A percentile compares a stretch with the other conserved stretches of the same genome.
Conservation (phyloP, 2,329 filamentous ascomycete genomes). For the Penicillium sumatraense region DNA sequence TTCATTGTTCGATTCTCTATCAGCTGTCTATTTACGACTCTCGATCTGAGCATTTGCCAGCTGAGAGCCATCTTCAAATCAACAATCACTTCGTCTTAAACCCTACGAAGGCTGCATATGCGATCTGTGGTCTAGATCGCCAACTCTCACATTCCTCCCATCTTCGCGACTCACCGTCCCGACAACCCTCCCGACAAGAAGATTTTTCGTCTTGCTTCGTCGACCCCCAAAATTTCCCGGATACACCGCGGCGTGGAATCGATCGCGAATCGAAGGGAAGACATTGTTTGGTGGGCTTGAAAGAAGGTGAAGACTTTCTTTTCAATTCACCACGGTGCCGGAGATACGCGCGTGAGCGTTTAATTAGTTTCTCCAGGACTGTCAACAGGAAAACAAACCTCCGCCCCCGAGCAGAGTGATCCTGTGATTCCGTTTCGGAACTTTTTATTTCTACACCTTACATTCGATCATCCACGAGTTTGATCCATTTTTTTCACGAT, state of each 20-base stretch:
- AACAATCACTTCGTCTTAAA: slow-evolving; percentile 8
- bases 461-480: slow-evolving; percentile 9
- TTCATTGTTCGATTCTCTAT: slow-evolving; percentile 10
- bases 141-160: slow-evolving; percentile 6
- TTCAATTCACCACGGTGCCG: slow-evolving; percentile 31
- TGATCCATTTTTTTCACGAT: slow-evolving; percentile 37
- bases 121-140: slow-evolving; percentile 31
- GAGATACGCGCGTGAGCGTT: slow-evolving; percentile 29
- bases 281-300: slow-evolving; percentile 35
- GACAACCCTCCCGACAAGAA: slow-evolving; percentile 1
- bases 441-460: slow-evolving; percentile 12
- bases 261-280: slow-evolving; percentile 28
- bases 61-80: slow-evolving; percentile 16
- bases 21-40: background rate
- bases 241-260: slow-evolving; percentile 21
- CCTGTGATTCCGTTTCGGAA: slow-evolving; percentile 22
- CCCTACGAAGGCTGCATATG: slow-evolving; percentile 25
- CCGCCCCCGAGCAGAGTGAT: slow-evolving; percentile 34
- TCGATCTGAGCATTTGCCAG: slow-evolving; percentile 16
- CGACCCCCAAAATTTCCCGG: background rate
- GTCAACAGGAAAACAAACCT: slow-evolving; percentile 20
- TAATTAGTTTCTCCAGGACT: slow-evolving; percentile 26
- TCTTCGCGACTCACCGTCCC: slow-evolving; percentile 2
- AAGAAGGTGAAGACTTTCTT: slow-evolving; percentile 29
- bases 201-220: slow-evolving; percentile 1